phyloP scores from a whole-genome alignment of 805 yeast species.

The Scheffersomyces amazonensis region DNA sequence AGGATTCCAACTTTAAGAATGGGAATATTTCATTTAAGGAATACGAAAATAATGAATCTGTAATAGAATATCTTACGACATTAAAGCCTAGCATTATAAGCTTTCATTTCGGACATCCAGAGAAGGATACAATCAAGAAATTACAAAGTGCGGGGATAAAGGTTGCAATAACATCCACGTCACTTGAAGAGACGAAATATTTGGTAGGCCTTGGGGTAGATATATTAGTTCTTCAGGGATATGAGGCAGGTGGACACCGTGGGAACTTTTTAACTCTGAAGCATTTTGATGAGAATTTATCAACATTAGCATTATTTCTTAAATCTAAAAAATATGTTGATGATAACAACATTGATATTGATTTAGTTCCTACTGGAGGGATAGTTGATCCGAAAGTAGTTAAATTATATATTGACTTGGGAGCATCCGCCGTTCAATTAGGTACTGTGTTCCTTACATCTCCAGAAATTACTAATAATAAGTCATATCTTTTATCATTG shows the following conservation, averaged over 20 bases:
- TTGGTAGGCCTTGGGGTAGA: conserved; percentile 35
- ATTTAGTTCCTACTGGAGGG: conserved; percentile 54
- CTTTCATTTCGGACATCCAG: conserved; percentile 54
- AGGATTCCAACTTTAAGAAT: conserved; percentile 11
- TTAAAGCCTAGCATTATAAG: conserved; percentile 44
- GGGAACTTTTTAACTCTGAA: conserved; percentile 40
- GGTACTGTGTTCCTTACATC: conserved; percentile 50
- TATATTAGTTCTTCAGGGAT: conserved; percentile 54
- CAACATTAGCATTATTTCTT: conserved; percentile 29
- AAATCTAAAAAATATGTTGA: conserved; percentile 12
- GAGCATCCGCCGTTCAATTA: conserved; percentile 54
- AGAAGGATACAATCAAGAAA: conserved; percentile 20
- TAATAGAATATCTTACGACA: conserved; percentile 13
- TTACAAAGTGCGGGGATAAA: conserved; percentile 36
- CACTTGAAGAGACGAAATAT: conserved; percentile 37
- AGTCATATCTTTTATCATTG: conserved; percentile 9
- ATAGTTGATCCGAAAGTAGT: conserved; percentile 32
- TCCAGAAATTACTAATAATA: conserved; percentile 23
- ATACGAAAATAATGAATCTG: conserved; percentile 17
- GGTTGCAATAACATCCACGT: conserved; percentile 48
- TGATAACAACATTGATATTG: not conserved
- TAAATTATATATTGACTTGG: conserved; percentile 27
- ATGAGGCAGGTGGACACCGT: conserved; percentile 67
- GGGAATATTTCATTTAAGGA: conserved; percentile 29
- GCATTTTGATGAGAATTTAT: conserved; percentile 28